Evolutionary conservation across 176 grass and related monocot species (phyloP), one percentile per base, ranked within the genome.

Genomic region (Guadua angustifolia): DNA sequence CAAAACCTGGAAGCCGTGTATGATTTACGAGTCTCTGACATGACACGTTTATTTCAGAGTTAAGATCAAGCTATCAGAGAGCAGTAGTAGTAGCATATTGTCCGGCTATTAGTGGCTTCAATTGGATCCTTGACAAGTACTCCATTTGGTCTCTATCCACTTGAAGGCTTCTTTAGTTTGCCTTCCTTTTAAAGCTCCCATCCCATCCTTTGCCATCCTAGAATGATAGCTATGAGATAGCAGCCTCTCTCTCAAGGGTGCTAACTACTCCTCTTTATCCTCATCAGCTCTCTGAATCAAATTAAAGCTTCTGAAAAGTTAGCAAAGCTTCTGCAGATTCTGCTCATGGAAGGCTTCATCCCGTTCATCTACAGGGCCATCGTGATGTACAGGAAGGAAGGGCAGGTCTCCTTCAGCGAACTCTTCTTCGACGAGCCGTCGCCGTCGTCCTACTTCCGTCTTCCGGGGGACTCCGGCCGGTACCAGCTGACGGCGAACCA

Each of bases 321-420:
- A 25, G 58, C 58, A 29, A 49, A 72, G 74, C 60, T 40, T 53
- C 26, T 32, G 21, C 47, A 68, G 12, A 6, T 18, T 64, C 15
- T n/a, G 55, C n/a, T 22, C 19, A 95, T 95, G 93, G 93, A 95
- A 71, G 93, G 93, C 64, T 40, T 97, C 80, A 92, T 97, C 80
- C 94, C 92, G 61, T 94, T 94, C 86, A 86, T 97, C 83, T 97
- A 97, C 71, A 90, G 84, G 76, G 94, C 90, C 80, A 69, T 97
- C 15, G 77, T 90, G 44, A 83, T 89, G 84, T 90, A 94, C 86
- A 66, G 33, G 82, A 92, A 86, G 73, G 83, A 89, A 64, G 86
- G 90, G 14, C 86, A 79, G 73, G 79, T 90, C 75, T 92, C 90
- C 82, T 6, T 90, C 8, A 66, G 26, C 13, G 87, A 87, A 65